A percentile compares a stretch with the other conserved stretches of the same genome.
Evolutionary conservation across 2,329 filamentous ascomycete genomes (phyloP).

Genomic region (Ramularia collo-cygni): DNA sequence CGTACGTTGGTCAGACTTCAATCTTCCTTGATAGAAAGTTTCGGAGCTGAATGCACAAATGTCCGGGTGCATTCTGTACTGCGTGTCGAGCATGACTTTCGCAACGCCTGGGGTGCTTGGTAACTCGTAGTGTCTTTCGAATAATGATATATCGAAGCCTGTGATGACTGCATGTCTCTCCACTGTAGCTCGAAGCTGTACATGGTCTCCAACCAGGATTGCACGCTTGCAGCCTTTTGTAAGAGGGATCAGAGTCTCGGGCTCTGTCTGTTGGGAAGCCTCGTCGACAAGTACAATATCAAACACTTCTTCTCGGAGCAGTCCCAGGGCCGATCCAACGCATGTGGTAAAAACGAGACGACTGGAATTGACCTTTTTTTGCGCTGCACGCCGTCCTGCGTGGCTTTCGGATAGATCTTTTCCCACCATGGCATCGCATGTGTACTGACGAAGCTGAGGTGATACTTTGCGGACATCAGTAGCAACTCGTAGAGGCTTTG

Average conservation of each 20-base stretch:
- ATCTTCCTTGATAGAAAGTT: slow-evolving; percentile 1
- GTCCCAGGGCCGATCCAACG: slow-evolving; percentile 1
- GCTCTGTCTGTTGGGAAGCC: slow-evolving; percentile 6
- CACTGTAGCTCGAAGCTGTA: slow-evolving; percentile 5
- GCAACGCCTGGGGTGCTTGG: neutral
- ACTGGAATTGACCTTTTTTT: slow-evolving; percentile 2
- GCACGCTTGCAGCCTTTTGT: slow-evolving; percentile 2
- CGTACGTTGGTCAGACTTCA: slow-evolving; percentile 1
- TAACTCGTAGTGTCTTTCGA: slow-evolving; percentile 2
- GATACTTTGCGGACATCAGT: slow-evolving; percentile 5
- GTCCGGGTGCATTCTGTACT: slow-evolving; percentile 6
- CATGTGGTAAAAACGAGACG: slow-evolving; percentile 6
- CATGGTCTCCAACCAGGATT: slow-evolving; percentile 6
- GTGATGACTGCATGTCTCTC: slow-evolving; percentile 3
- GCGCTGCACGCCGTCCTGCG: slow-evolving; percentile 1
- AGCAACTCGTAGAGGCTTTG: slow-evolving; percentile 2
- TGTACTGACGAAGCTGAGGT: neutral
- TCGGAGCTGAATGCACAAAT: slow-evolving; percentile 4
- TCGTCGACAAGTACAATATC: slow-evolving; percentile 6
- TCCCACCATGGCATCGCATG: slow-evolving; percentile 5
- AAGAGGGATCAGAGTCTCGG: slow-evolving; percentile 4
- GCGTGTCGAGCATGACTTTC: slow-evolving; percentile 7
- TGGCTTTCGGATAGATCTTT: neutral
- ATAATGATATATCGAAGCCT: slow-evolving; percentile 5
- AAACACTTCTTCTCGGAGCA: slow-evolving; percentile 2